Base-by-base conservation (phyloP, 2,329 filamentous ascomycete species). In the Scolecobasidium constrictum region DNA sequence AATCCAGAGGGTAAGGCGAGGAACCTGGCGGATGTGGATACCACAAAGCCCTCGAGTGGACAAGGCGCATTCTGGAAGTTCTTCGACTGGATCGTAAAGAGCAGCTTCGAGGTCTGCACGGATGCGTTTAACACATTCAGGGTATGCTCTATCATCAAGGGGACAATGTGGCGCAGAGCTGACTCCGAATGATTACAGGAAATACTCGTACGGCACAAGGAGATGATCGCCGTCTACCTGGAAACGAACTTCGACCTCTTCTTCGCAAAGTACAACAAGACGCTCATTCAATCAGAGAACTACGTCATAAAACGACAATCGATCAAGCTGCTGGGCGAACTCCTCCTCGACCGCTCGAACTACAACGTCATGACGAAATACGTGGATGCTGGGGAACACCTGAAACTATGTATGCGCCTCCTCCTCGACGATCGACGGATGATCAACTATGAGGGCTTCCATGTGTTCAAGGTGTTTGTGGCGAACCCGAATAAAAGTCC, bases 401-500 rank as follows among this genome's bases (percentile, higher is more conserved):
- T 98, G 53, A 98, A 98, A 67, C 83, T 96, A 50, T 92, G 88
- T 67, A 98, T 98, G 92, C 96, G 94, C 62, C 72, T 98, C 46
- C 69, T 98, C 47, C 81, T 87, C 52, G 92, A 96, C 61, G 90
- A 96, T 62, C 78, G 90, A 52, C 92, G 94, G 63, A 98, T 98
- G 88, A 92, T 98, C 48, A 92, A 96, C 64, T 98, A 98, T 60
- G 92, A 98, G 62, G 92, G 88, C 5, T 98, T 98, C 61, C 92
- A 98, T 60, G 90, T 98, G 34, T 98, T 98, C 74, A 98, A 98
- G 71, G 90, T 98, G 48, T 98, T 98, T 63, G 92, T 96, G 42
- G 92, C 92, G 47, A 98, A 98, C 60, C 92, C 92, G 5, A 88
- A 96, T 69, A 98, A 98, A 67, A 94, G 86, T n/a, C 72, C 90